Conservation (phyloP, 2,329 filamentous ascomycete species). For the Microdochium trichocladiopsis region DNA sequence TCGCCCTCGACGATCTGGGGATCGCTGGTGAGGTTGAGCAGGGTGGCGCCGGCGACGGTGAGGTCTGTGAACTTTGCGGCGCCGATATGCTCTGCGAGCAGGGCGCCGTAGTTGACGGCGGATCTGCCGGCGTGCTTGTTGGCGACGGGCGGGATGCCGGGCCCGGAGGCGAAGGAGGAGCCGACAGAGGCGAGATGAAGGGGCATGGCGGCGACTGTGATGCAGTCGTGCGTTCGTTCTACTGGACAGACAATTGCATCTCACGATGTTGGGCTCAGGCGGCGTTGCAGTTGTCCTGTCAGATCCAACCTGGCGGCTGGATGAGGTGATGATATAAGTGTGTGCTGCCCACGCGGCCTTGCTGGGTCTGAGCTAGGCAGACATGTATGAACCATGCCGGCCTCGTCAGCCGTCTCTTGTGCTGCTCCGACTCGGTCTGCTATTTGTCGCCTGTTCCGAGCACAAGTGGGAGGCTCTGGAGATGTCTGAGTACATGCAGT, state of each 20-base stretch:
- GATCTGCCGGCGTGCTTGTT: slow-evolving; percentile 20
- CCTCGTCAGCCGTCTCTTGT: neutral
- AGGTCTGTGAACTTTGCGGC: slow-evolving; percentile 19
- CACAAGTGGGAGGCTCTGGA: no score
- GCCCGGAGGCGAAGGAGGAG: slow-evolving; percentile 23
- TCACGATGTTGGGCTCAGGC: neutral
- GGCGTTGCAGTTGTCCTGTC: no score
- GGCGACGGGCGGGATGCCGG: slow-evolving; percentile 22
- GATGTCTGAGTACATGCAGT: no score
- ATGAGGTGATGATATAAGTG: neutral
- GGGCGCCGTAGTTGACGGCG: slow-evolving; percentile 25
- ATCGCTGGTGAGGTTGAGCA: slow-evolving; percentile 25
- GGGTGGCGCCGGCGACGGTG: slow-evolving; percentile 26
- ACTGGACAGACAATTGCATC: no score
- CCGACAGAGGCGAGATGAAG: slow-evolving; percentile 20
- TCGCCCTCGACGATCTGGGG: slow-evolving; percentile 18
- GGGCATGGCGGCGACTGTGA: slow-evolving; percentile 3
- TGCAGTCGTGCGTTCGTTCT: no score
- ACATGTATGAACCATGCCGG: neutral
- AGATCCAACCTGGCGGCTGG: neutral
- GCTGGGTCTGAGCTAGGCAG: no score
- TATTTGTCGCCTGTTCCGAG: no score
- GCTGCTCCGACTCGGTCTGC: no score
- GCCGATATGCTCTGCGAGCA: slow-evolving; percentile 15
- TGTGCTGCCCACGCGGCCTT: no score